Evolutionary conservation across 2,329 filamentous ascomycete species (phyloP).

Genomic region (Fusarium sp.): DNA sequence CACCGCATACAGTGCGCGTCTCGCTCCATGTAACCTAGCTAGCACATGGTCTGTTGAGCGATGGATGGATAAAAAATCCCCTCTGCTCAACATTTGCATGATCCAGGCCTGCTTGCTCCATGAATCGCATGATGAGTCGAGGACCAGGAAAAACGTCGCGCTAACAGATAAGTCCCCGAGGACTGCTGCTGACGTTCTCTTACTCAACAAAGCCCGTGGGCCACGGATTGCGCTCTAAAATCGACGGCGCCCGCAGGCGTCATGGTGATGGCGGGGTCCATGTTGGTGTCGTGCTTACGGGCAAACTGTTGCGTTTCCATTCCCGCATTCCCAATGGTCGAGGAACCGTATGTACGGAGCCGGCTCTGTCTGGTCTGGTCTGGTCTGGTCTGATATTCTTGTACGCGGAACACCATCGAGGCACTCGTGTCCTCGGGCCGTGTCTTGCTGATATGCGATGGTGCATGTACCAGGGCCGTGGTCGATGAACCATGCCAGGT

Average conservation of each 20-base stretch:
- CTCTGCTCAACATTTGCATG: slow-evolving; percentile 1
- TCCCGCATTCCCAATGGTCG: neutral
- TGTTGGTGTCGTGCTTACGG: slow-evolving; percentile 17
- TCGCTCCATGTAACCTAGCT: neutral
- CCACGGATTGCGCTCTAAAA: neutral
- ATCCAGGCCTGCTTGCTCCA: neutral
- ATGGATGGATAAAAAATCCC: neutral
- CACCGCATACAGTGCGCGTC: neutral
- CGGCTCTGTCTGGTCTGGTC: neutral
- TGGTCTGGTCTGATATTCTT: slow-evolving; percentile 29
- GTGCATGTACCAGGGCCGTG: neutral
- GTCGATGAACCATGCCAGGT: neutral
- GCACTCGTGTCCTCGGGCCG: neutral
- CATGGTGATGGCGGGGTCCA: slow-evolving; percentile 19
- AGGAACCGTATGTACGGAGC: neutral
- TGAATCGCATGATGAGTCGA: slow-evolving; percentile 1
- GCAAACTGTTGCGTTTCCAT: slow-evolving; percentile 4
- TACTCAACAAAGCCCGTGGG: neutral
- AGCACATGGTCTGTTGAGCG: neutral
- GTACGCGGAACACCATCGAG: slow-evolving; percentile 14
- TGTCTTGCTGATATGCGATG: slow-evolving; percentile 22
- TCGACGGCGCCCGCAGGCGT: neutral
- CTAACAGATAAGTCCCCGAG: neutral
- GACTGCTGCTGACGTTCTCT: neutral
- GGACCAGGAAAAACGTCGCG: neutral